phyloP scores from a whole-genome alignment of 495 filamentous ascomycete genomes.

The Cenococcum geophilum region DNA sequence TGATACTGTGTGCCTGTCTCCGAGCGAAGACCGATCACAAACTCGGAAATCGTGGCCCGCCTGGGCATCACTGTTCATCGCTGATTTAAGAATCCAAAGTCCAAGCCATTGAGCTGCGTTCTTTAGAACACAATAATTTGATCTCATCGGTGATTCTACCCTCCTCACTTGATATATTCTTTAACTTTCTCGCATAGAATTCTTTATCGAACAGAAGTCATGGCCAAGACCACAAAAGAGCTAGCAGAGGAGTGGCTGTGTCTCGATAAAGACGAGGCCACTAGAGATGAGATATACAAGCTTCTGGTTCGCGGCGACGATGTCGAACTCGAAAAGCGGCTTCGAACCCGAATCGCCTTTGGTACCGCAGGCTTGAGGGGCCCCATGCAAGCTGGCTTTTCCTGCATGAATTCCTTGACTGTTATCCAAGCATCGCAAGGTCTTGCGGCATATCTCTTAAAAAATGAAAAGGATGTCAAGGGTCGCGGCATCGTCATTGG shows the following conservation, averaged over 20 bases:
- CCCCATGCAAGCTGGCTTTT: constrained; percentile 64
- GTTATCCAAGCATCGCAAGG: constrained; percentile 71
- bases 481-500: constrained; percentile 55
- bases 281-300: constrained; percentile 53
- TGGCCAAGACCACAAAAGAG: constrained; percentile 26
- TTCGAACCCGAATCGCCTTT: constrained; percentile 57
- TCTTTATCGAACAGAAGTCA: not conserved
- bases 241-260: constrained; percentile 53
- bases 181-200: not conserved
- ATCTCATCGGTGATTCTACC: not conserved
- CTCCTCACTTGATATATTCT: not conserved
- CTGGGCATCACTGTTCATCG: too few species aligned
- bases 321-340: constrained; percentile 51
- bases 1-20: not conserved
- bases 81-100: too few species aligned
- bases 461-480: constrained; percentile 36
- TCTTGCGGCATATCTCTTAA: constrained; percentile 55
- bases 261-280: constrained; percentile 56
- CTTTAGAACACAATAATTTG: not conserved
- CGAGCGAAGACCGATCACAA: constrained; percentile 1
- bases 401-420: constrained; percentile 62
- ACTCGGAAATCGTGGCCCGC: not conserved
- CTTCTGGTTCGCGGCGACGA: constrained; percentile 47
- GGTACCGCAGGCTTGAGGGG: constrained; percentile 66
- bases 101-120: too few species aligned